Base-by-base conservation (phyloP, 106 monocot genomes). In the Allium fistulosum region DNA sequence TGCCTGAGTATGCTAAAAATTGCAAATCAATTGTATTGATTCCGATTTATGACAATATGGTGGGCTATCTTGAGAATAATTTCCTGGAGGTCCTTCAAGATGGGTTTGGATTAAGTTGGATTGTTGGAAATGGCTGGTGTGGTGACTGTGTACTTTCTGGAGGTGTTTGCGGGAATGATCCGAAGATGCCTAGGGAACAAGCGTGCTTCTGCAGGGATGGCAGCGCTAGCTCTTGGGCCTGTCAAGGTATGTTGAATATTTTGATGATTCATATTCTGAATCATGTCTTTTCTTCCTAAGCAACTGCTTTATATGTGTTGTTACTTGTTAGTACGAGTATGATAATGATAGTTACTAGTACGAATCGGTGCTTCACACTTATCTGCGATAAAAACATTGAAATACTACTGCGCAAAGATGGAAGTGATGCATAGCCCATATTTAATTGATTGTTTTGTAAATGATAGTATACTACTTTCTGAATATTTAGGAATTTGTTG, bases 21-120 rank as follows among this genome's bases (percentile, higher is more conserved):
- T 72, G 72, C 17, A 37, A 72, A 18, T 18, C 49, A 7, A 10
- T 27, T 49, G 72, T 51, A 14, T 61, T 26, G 26, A 28, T 45
- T 26, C 48, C 51, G 7, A 26, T 72, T 28, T 59, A 52, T 26
- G 26, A 2, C 18, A 17, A 61, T 18, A 7, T 2, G 6, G 60
- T 17, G 11, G 9, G 2, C 26, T 26, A 2, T 18, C 60, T 61
- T 12, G 60, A 4, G 17, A 61, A 61, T n/a, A 26, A 61, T 61
- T 61, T 61, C n/a, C 4, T 61, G 60, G 11, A 26, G 7, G 60
- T 61, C 10, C 17, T 61, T n/a, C 60, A 18, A 13, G 17, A 61
- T 4, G 60, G 60, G 17, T 61, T 61, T 61, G 60, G 60, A 26
- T 26, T 61, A 26, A 3, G 26, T 2, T 61, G 60, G 60, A 17